A percentile compares a stretch with the other conserved stretches of the same genome.
These are phyloP conservation scores for Ceratobasidium sp. DNA, from an alignment of 1,284 basidiomycete species.

Conservation along the genomic window DNA sequence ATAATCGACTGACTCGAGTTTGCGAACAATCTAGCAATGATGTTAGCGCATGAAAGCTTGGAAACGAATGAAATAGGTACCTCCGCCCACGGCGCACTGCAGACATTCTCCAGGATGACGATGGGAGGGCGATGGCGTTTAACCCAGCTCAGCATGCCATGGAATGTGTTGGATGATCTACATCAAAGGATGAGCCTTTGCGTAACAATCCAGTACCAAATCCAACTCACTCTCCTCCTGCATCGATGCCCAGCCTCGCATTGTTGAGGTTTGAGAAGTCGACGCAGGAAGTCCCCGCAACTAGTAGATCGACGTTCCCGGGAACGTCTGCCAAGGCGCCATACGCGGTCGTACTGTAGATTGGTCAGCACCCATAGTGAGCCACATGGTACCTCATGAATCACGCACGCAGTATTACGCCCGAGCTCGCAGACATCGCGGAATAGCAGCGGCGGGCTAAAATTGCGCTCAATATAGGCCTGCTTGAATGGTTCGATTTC, in stretches of 20 bases:
- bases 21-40: conserved; percentile 64
- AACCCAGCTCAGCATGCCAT: conserved; percentile 93
- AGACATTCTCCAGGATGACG: conserved; percentile 94
- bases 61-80: conserved; percentile 54
- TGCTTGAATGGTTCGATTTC: conserved; percentile 99
- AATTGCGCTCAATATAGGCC: conserved; percentile 96
- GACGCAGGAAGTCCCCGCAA: conserved; percentile 95
- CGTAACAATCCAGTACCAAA: background rate
- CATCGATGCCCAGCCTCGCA: conserved; percentile 87
- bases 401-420: conserved; percentile 70
- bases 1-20: conserved; percentile 63
- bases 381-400: background rate
- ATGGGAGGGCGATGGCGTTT: conserved; percentile 84
- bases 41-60: conserved; percentile 52
- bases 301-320: conserved; percentile 86
- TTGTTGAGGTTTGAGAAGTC: conserved; percentile 97
- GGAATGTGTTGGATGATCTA: conserved; percentile 65
- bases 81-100: conserved; percentile 84
- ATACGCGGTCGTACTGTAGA: conserved; percentile 82
- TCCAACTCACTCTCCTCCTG: conserved; percentile 82
- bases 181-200: background rate
- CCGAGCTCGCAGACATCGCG: conserved; percentile 94
- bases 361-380: conserved; percentile 43
- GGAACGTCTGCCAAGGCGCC: conserved; percentile 86
- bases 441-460: conserved; percentile 88